These are phyloP conservation scores for Epichloe glyceriae DNA, from an alignment of 2,329 filamentous ascomycete genomes.

Conservation along the genomic window DNA sequence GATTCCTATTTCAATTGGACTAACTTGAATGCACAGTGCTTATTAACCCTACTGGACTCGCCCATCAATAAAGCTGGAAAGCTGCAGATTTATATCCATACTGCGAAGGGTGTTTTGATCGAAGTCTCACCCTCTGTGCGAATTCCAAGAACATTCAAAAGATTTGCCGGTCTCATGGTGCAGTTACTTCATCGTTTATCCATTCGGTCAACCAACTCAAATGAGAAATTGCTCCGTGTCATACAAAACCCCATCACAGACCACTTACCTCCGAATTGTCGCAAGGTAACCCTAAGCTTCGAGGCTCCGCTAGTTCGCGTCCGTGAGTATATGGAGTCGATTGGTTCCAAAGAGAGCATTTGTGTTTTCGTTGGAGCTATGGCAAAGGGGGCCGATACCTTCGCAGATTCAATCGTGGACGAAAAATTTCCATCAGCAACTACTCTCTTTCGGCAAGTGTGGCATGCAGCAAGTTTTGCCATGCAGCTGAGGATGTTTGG, in stretches of 20 bases:
- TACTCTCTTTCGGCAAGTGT: conserved; percentile 96
- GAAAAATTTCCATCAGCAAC: conserved; percentile 97
- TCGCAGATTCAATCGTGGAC: conserved; percentile 87
- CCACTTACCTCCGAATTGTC: conserved; percentile 90
- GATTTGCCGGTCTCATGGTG: conserved; percentile 96
- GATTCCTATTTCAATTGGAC: conserved; percentile 22
- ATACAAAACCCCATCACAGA: conserved; percentile 98
- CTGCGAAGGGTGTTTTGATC: conserved; percentile 91
- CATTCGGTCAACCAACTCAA: conserved; percentile 90
- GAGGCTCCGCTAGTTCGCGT: conserved; percentile 80
- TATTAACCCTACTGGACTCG: conserved; percentile 92
- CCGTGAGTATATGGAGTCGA: conserved; percentile 71
- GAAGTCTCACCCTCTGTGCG: conserved; percentile 97
- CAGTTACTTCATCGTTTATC: conserved; percentile 91
- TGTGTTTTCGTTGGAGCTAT: conserved; percentile 97
- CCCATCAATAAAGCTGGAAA: conserved; percentile 97
- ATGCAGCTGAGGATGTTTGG: conserved; percentile 95
- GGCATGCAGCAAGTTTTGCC: conserved; percentile 98
- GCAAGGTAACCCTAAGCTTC: conserved; percentile 93
- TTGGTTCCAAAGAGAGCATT: conserved; percentile 77
- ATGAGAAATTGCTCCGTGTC: conserved; percentile 93
- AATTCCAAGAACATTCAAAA: conserved; percentile 96
- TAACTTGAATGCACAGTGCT: conserved; percentile 51
- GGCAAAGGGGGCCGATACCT: conserved; percentile 93
- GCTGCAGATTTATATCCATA: conserved; percentile 97